phyloP scores from a whole-genome alignment of 495 filamentous ascomycete species.

The Penicillium silybi region DNA sequence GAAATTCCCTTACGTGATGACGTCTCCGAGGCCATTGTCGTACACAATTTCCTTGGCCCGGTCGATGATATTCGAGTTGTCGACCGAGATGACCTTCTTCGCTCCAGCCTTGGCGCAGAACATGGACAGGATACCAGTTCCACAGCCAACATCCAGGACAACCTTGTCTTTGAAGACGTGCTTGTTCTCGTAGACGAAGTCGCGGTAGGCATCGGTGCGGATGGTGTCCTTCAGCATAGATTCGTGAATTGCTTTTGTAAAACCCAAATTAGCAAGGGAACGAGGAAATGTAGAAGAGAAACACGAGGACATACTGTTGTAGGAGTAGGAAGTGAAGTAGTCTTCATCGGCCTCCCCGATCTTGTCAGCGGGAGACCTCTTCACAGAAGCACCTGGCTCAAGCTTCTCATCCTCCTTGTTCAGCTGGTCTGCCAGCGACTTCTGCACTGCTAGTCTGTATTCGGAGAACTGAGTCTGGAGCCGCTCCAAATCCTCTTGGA shows the following conservation, averaged over 20 bases:
- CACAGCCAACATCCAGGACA: constrained; percentile 90
- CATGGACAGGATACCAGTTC: constrained; percentile 90
- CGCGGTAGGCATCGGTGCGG: constrained; percentile 64
- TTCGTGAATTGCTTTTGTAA: constrained; percentile 71
- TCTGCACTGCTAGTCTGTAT: constrained; percentile 64
- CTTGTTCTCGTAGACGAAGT: constrained; percentile 79
- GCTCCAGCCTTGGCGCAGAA: constrained; percentile 90
- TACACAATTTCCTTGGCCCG: constrained; percentile 81
- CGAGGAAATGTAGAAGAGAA: not conserved
- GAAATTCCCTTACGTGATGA: constrained; percentile 58
- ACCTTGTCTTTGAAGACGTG: constrained; percentile 85
- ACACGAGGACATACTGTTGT: constrained; percentile 54
- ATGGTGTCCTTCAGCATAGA: constrained; percentile 80
- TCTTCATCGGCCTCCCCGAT: constrained; percentile 47
- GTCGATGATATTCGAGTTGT: constrained; percentile 90
- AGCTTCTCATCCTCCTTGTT: constrained; percentile 44
- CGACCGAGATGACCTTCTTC: constrained; percentile 84
- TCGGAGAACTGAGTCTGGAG: constrained; percentile 65
- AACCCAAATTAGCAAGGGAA: constrained; percentile 10
- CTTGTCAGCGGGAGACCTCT: constrained; percentile 18
- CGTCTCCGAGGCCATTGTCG: constrained; percentile 72
- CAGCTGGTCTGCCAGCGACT: constrained; percentile 70
- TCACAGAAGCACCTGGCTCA: constrained; percentile 14
- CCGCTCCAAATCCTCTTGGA: constrained; percentile 64
- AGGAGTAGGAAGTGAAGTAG: constrained; percentile 81